Evolutionary conservation across 345 rosid genomes (phyloP).

Genomic region (Brassica juncea): DNA sequence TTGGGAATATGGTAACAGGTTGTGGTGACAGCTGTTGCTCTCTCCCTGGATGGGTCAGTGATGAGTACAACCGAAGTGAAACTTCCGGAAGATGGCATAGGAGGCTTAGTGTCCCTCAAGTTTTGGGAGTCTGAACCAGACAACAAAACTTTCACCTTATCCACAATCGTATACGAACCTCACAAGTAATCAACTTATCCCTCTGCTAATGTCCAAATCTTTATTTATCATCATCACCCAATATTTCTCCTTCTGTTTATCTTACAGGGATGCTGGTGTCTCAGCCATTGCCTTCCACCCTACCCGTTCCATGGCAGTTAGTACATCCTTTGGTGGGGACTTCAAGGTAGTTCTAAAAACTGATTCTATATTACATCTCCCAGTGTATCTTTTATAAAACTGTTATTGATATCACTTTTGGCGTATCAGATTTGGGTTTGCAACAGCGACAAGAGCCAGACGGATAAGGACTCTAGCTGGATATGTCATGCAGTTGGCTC

Average conservation of each 20-base stretch:
- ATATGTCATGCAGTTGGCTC: constrained; percentile 89
- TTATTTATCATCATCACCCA: not conserved
- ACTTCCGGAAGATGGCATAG: constrained; percentile 87
- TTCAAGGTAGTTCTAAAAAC: constrained; percentile 69
- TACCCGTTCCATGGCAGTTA: constrained; percentile 66
- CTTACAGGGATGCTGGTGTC: constrained; percentile 71
- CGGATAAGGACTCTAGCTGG: constrained; percentile 63
- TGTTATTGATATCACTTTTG: not conserved
- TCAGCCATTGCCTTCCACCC: constrained; percentile 86
- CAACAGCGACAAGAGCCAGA: constrained; percentile 46
- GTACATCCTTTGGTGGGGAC: constrained; percentile 84
- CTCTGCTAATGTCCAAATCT: constrained; percentile 10
- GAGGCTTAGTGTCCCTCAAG: constrained; percentile 83
- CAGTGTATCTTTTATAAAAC: not conserved
- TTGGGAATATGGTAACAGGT: constrained; percentile 50
- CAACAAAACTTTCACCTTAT: constrained; percentile 63
- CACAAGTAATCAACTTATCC: constrained; percentile 59
- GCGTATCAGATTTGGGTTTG: constrained; percentile 71
- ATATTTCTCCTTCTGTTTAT: not conserved
- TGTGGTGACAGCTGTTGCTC: constrained; percentile 70
- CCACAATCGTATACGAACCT: constrained; percentile 90
- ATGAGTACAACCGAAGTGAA: constrained; percentile 85
- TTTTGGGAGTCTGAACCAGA: constrained; percentile 68
- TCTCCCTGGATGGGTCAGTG: constrained; percentile 76
- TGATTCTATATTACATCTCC: not conserved